Conservation (phyloP, 805 yeast species). For the Kockiozyma suomiensis region DNA sequence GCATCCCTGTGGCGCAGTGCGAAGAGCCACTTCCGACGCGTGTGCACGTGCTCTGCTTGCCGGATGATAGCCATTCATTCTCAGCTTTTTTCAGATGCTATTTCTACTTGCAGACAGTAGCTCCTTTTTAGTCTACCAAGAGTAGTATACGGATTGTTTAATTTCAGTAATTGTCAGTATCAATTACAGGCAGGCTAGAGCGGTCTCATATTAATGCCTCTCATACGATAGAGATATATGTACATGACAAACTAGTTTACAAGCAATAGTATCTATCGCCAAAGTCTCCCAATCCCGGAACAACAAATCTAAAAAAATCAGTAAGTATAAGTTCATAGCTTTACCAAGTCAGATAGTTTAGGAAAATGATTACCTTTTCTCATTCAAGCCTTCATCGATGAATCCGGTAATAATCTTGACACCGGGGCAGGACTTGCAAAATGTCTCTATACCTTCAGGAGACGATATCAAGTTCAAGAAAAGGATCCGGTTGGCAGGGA, state of each 20-base stretch:
- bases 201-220: background rate
- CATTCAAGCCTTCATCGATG: constrained; percentile 84
- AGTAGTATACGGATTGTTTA: too few species aligned
- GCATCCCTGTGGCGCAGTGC: background rate
- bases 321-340: background rate
- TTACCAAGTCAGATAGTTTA: background rate
- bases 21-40: too few species aligned
- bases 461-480: constrained; percentile 90
- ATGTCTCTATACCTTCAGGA: constrained; percentile 87
- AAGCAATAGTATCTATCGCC: constrained; percentile 97
- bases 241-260: constrained; percentile 42
- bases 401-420: constrained; percentile 93
- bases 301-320: constrained; percentile 50
- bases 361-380: constrained; percentile 53
- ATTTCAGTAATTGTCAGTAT: too few species aligned
- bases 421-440: constrained; percentile 76
- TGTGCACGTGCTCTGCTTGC: background rate
- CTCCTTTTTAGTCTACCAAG: too few species aligned
- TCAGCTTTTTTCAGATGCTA: too few species aligned
- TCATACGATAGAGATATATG: background rate
- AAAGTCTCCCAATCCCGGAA: constrained; percentile 96
- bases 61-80: too few species aligned
- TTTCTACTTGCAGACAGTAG: too few species aligned
- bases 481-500: constrained; percentile 79
- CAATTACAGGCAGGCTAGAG: too few species aligned